phyloP scores from a whole-genome alignment of 352 stramenopile genomes.

The Phytophthora sp. region DNA sequence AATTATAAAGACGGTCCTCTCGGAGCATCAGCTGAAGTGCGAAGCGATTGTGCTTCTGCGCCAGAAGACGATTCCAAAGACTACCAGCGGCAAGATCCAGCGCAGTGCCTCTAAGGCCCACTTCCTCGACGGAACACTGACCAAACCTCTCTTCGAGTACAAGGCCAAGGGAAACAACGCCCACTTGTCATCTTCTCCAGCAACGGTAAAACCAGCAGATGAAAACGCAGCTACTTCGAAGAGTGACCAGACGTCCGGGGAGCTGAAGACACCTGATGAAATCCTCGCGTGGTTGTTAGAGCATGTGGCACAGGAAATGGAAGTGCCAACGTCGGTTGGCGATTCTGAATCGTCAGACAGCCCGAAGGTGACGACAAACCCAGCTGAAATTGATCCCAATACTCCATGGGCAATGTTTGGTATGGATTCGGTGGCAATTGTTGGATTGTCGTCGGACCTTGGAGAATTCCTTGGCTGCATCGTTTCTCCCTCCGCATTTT shows the following conservation, averaged over 20 bases:
- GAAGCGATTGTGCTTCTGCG: slow-evolving; percentile 75
- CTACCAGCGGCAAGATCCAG: slow-evolving; percentile 87
- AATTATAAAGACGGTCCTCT: slow-evolving; percentile 68
- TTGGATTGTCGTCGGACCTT: slow-evolving; percentile 66
- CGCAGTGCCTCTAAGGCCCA: slow-evolving; percentile 68
- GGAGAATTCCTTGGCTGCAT: slow-evolving; percentile 75
- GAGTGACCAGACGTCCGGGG: slow-evolving; percentile 22
- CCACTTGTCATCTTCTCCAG: neutral
- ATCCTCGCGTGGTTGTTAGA: slow-evolving; percentile 79
- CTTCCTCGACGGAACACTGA: slow-evolving; percentile 51
- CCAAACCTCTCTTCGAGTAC: slow-evolving; percentile 61
- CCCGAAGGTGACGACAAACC: slow-evolving; percentile 14
- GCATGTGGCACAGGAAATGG: slow-evolving; percentile 63
- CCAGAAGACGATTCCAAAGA: slow-evolving; percentile 82
- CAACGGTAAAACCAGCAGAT: slow-evolving; percentile 12
- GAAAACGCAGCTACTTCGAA: slow-evolving; percentile 17
- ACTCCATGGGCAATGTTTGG: slow-evolving; percentile 70
- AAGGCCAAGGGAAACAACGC: slow-evolving; percentile 42
- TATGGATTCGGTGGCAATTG: slow-evolving; percentile 73
- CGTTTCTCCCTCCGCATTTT: slow-evolving; percentile 70
- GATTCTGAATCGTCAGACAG: slow-evolving; percentile 9
- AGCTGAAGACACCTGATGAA: slow-evolving; percentile 66
- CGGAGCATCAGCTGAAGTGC: slow-evolving; percentile 76
- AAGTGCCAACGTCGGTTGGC: slow-evolving; percentile 5
- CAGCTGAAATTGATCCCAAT: slow-evolving; percentile 51